Evolutionary conservation across 305 asterid species (phyloP), one percentile per base, ranked within the genome.

Genomic region (Fraxinus sp.): DNA sequence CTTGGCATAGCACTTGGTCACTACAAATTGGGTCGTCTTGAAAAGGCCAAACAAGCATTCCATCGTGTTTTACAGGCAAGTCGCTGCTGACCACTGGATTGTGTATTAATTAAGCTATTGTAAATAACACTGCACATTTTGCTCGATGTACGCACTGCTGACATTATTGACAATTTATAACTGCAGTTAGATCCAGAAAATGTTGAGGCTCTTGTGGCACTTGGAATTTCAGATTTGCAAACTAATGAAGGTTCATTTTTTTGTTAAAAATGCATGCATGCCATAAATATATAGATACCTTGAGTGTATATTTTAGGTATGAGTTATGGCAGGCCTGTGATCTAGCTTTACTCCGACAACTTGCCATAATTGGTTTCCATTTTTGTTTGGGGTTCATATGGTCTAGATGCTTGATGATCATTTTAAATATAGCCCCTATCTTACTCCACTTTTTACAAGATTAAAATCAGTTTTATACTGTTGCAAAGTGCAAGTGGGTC

Each of bases 151-250:
- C 46, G 41, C 66, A 9, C 2, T 78, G 64, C 78, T 83, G 76
- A 78, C 81, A 77, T 82, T 55, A 81, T 73, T 86, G 49, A 59
- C 85, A 55, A 55, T 82, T 78, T 85, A 52, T 46, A n/a, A 79
- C 72, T 88, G 83, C 92, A 96, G 99, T 88, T 93, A 84, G 99
- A 94, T 82, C 95, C 95, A 79, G 98, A 94, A 74, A 96, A 94
- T 59, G 94, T 92, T 79, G 98, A 96, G 75, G 99, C 99, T 85
- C 98, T 96, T 75, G 94, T 96, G 76, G 99, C 98, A 18, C 97
- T 96, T 87, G 99, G 97, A 78, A 91, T 94, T 80, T 85, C 91
- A 84, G 99, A 96, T 88, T 89, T 96, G 91, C 99, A 96, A 89
- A 94, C 91, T 80, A 90, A 87, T 84, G 97, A 94, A 76, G 97